Conservation (phyloP, 805 yeast genomes). For the Kazachstania bromeliacearum region DNA sequence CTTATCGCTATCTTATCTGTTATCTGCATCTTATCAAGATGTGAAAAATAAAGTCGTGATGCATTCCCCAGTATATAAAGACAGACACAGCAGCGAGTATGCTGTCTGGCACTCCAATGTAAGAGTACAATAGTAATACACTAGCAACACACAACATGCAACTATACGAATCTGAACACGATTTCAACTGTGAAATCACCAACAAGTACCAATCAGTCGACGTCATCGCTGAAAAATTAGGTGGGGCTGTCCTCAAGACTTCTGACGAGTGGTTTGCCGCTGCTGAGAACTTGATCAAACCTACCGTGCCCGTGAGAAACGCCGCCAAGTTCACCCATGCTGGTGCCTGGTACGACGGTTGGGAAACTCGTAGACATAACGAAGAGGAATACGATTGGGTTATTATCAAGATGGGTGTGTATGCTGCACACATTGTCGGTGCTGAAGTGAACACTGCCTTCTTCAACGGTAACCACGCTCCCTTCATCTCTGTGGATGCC, state of each 20-base stretch:
- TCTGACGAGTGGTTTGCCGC: slow-evolving; percentile 96
- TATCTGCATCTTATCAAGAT: not conserved
- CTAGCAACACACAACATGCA: no score
- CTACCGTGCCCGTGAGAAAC: slow-evolving; percentile 72
- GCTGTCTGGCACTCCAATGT: no score
- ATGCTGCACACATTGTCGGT: slow-evolving; percentile 64
- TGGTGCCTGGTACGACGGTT: slow-evolving; percentile 98
- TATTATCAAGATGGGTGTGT: slow-evolving; percentile 71
- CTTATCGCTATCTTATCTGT: not conserved
- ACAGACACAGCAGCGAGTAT: no score
- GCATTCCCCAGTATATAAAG: no score
- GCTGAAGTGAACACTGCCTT: slow-evolving; percentile 89
- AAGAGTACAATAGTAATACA: no score
- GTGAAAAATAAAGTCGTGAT: no score
- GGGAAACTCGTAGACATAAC: slow-evolving; percentile 97
- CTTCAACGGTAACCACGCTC: slow-evolving; percentile 94
- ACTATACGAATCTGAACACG: slow-evolving; percentile 5
- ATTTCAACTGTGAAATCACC: slow-evolving; percentile 10
- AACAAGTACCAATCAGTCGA: slow-evolving; percentile 34
- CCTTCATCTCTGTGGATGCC: slow-evolving; percentile 79
- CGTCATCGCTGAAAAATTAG: slow-evolving; percentile 75
- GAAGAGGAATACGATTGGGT: slow-evolving; percentile 82
- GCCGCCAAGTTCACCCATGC: slow-evolving; percentile 68
- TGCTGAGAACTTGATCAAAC: slow-evolving; percentile 77
- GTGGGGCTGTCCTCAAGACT: slow-evolving; percentile 59